Evolutionary conservation across 148 eudicot species (phyloP).

Genomic region (Chenopodium formosanum): DNA sequence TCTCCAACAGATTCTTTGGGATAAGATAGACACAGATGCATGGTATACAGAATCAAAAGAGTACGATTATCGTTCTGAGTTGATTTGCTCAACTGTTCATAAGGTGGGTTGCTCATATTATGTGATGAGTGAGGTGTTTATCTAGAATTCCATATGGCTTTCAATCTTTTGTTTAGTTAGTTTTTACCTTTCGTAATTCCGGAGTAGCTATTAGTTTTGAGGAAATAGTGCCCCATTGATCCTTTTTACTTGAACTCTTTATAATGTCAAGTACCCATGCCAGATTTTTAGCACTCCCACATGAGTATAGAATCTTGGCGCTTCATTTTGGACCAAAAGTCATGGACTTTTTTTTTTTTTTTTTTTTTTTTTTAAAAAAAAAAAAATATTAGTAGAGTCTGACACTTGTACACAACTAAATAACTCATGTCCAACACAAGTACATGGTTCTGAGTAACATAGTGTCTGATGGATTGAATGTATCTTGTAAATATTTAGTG

Average conservation of each 20-base stretch:
- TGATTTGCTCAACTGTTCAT: background rate
- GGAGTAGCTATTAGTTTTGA: background rate
- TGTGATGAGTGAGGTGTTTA: background rate
- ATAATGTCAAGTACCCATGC: background rate
- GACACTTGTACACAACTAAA: background rate
- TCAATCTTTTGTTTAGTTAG: background rate
- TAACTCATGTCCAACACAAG: no score
- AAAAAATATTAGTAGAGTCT: background rate
- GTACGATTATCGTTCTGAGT: background rate
- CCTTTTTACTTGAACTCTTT: background rate
- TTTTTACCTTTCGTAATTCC: background rate
- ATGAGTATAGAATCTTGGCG: background rate
- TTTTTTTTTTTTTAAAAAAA: no score
- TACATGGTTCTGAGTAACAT: no score
- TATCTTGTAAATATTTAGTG: no score
- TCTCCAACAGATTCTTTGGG: background rate
- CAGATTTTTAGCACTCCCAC: background rate
- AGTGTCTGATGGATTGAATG: no score
- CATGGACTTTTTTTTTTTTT: background rate
- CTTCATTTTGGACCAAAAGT: background rate
- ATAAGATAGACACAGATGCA: background rate
- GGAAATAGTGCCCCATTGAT: background rate
- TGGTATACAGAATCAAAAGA: background rate
- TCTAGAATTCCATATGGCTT: no score
- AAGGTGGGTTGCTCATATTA: background rate